phyloP scores from a whole-genome alignment of 176 grass and related monocot species.

The Lolium multiflorum region DNA sequence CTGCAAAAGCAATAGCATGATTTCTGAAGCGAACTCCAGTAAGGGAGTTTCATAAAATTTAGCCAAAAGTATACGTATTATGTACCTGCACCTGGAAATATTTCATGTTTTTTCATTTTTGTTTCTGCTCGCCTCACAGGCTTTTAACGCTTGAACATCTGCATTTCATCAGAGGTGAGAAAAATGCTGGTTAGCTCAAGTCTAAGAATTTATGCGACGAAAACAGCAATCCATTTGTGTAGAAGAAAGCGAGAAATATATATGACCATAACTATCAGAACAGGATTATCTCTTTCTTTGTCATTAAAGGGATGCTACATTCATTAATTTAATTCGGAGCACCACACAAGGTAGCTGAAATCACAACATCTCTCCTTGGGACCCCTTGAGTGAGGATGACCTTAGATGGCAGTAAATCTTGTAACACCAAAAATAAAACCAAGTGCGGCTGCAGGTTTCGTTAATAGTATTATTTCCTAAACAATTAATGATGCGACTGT shows the following conservation, averaged over 20 bases:
- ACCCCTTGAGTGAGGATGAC: not conserved
- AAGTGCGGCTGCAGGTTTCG: not conserved
- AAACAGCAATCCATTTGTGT: not conserved
- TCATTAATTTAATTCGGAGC: not conserved
- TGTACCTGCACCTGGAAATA: not conserved
- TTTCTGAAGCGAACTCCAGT: not conserved
- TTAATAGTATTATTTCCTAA: too few species aligned
- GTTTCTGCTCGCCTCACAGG: constrained; percentile 57
- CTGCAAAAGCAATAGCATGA: not conserved
- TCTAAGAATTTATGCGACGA: not conserved
- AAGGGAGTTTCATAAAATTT: not conserved
- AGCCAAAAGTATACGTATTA: not conserved
- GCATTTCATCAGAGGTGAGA: constrained; percentile 10
- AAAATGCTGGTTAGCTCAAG: constrained; percentile 13
- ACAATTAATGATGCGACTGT: not conserved
- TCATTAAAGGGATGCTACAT: not conserved
- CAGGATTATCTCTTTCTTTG: too few species aligned
- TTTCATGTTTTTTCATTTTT: constrained; percentile 29
- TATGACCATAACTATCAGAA: not conserved
- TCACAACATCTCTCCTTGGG: not conserved
- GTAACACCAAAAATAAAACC: not conserved
- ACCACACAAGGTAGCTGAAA: constrained; percentile 12
- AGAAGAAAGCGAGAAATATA: not conserved
- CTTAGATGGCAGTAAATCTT: not conserved
- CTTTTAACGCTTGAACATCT: constrained; percentile 68